phyloP scores from a whole-genome alignment of 73 alveolate genomes.

The Paramecium pentaurelia region DNA sequence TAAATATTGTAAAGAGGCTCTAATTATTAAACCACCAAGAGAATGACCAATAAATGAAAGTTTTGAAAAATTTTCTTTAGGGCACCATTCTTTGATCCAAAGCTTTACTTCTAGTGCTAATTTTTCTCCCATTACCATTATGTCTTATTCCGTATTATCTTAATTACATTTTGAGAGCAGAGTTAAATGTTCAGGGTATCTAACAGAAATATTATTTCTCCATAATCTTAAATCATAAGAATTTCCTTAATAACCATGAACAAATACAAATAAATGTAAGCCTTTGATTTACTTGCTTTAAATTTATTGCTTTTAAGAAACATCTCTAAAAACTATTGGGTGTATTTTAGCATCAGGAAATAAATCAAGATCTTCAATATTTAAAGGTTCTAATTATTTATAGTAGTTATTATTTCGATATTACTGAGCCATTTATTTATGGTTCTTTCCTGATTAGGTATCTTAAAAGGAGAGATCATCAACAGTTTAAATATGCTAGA shows the following conservation, averaged over 20 bases:
- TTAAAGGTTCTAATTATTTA: conserved; percentile 53
- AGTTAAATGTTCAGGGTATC: conserved; percentile 89
- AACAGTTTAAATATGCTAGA: conserved; percentile 60
- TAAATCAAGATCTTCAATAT: conserved; percentile 66
- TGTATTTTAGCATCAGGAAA: conserved; percentile 68
- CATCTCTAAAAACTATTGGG: conserved; percentile 80
- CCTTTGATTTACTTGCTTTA: conserved; percentile 59
- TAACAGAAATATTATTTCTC: conserved; percentile 85
- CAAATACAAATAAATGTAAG: conserved; percentile 92
- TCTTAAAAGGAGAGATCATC: conserved; percentile 68
- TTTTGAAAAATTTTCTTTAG: conserved; percentile 74
- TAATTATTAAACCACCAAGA: conserved; percentile 91
- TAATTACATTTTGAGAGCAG: conserved; percentile 88
- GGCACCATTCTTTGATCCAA: conserved; percentile 86
- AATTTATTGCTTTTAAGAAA: conserved; percentile 55
- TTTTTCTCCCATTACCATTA: conserved; percentile 90
- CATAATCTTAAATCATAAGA: conserved; percentile 91
- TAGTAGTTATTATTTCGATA: conserved; percentile 59
- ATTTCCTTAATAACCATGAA: conserved; percentile 98
- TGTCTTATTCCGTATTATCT: conserved; percentile 91
- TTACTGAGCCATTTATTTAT: conserved; percentile 61
- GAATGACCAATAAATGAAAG: conserved; percentile 85
- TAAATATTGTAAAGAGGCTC: conserved; percentile 91
- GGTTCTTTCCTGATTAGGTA: conserved; percentile 61
- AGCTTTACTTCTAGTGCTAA: conserved; percentile 87